Percentiles rank a stretch among this genome's conserved stretches.
Conservation (phyloP, 2,329 filamentous ascomycete species). For the Colletotrichum filicis region DNA sequence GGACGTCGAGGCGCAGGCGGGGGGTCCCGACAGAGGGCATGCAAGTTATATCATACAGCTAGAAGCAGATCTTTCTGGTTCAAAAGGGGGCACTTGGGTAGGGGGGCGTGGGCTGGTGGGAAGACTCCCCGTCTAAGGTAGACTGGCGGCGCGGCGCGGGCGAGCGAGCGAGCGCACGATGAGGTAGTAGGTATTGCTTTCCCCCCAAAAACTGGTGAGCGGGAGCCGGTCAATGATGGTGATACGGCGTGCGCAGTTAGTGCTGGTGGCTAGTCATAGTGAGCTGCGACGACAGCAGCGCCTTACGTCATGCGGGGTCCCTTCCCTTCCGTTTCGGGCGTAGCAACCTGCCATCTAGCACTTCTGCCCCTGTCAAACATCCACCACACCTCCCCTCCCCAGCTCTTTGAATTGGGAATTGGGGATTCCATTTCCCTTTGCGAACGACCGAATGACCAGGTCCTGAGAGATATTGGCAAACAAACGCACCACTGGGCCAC, state of each 20-base stretch:
- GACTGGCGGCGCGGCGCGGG: not conserved
- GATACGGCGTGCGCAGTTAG: slow-evolving; percentile 7
- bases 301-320: slow-evolving; percentile 33
- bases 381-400: not conserved
- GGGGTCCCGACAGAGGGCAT: not conserved
- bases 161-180: slow-evolving; percentile 5
- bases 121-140: not conserved
- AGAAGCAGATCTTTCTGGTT: not conserved
- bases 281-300: slow-evolving; percentile 17
- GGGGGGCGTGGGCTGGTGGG: not conserved
- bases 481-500: not conserved
- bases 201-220: not conserved
- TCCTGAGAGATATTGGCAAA: not conserved
- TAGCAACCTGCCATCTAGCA: slow-evolving; percentile 10
- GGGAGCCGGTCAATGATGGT: slow-evolving; percentile 11
- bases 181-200: slow-evolving; percentile 18
- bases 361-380: slow-evolving; percentile 4
- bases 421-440: not conserved
- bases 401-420: not conserved
- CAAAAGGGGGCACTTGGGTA: not conserved
- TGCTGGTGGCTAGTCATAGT: slow-evolving; percentile 21
- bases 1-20: not conserved
- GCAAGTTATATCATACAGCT: slow-evolving; percentile 6
- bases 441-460: slow-evolving; percentile 7
- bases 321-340: slow-evolving; percentile 20